These are phyloP conservation scores for Mortierella sp. DNA, from an alignment of 371 early-diverging fungal genomes.

Conservation along the genomic window DNA sequence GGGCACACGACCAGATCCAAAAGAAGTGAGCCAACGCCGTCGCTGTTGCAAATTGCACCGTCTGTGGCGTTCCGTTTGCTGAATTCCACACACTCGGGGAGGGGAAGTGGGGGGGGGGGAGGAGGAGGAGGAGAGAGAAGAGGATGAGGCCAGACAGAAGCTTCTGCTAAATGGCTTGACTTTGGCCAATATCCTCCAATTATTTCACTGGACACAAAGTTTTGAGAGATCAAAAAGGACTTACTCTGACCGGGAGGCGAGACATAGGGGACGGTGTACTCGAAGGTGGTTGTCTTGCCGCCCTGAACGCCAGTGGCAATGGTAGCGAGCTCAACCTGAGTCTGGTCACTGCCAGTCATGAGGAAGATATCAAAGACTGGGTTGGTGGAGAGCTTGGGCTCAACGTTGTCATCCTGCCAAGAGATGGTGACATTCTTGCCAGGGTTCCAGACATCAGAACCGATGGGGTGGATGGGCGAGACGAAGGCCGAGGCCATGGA, in stretches of 20 bases:
- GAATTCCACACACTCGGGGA: too few species aligned
- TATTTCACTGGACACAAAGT: too few species aligned
- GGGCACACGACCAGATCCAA: too few species aligned
- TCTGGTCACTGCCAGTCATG: slow-evolving; percentile 36
- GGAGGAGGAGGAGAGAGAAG: too few species aligned
- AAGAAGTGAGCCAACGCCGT: too few species aligned
- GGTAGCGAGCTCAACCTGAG: slow-evolving; percentile 18
- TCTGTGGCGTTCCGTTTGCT: too few species aligned
- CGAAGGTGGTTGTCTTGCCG: neutral
- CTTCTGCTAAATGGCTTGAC: too few species aligned
- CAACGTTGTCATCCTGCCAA: slow-evolving; percentile 21
- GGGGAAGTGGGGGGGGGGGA: too few species aligned
- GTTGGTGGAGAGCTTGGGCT: slow-evolving; percentile 21
- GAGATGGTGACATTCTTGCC: slow-evolving; percentile 29
- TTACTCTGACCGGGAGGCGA: slow-evolving; percentile 47
- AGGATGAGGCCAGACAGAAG: too few species aligned
- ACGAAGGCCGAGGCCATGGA: slow-evolving; percentile 40
- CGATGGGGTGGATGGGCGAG: slow-evolving; percentile 38
- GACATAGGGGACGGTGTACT: slow-evolving; percentile 35
- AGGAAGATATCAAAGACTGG: slow-evolving; percentile 36
- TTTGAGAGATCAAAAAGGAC: neutral
- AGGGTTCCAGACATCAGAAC: slow-evolving; percentile 25
- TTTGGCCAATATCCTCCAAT: too few species aligned
- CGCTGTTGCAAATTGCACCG: too few species aligned
- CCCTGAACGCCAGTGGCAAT: slow-evolving; percentile 20